Percentiles rank a stretch among this genome's conserved stretches.
Conservation (phyloP, 805 yeast species). For the Starmerella vaccinii region DNA sequence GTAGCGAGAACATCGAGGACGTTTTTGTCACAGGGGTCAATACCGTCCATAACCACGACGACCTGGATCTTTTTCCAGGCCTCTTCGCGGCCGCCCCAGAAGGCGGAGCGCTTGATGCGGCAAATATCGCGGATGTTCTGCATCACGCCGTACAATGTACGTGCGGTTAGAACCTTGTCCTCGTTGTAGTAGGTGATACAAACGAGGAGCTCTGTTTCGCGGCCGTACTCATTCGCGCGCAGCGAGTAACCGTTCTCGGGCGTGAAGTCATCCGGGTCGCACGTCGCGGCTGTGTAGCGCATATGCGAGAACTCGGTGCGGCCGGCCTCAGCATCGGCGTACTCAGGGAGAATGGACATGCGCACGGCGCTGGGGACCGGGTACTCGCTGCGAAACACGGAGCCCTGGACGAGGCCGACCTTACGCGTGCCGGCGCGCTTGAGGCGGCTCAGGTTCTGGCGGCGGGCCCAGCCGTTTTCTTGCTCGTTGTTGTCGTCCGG, state of each 20-base stretch:
- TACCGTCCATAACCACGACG: slow-evolving; percentile 53
- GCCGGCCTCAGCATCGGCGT: slow-evolving; percentile 38
- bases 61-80: slow-evolving; percentile 60
- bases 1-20: slow-evolving; percentile 56
- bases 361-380: slow-evolving; percentile 36
- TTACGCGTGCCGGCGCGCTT: slow-evolving; percentile 32
- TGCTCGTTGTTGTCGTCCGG: slow-evolving; percentile 4
- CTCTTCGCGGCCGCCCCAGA: slow-evolving; percentile 42
- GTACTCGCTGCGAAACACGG: slow-evolving; percentile 31
- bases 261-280: slow-evolving; percentile 57
- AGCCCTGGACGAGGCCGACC: slow-evolving; percentile 33
- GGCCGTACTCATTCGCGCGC: slow-evolving; percentile 46
- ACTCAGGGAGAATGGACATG: slow-evolving; percentile 30
- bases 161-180: slow-evolving; percentile 50
- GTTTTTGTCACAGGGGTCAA: slow-evolving; percentile 53
- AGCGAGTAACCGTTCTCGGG: slow-evolving; percentile 44
- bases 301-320: slow-evolving; percentile 46
- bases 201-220: slow-evolving; percentile 51
- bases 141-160: slow-evolving; percentile 55
- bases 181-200: slow-evolving; percentile 60
- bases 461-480: slow-evolving; percentile 26
- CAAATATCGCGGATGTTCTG: slow-evolving; percentile 53
- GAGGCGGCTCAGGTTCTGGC: slow-evolving; percentile 27
- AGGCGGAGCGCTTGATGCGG: slow-evolving; percentile 37
- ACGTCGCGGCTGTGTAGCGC: slow-evolving; percentile 56